Evolutionary conservation across 352 stramenopile genomes (phyloP), one percentile per base, ranked within the genome.

Genomic region (Globisporangium acanthophoron): DNA sequence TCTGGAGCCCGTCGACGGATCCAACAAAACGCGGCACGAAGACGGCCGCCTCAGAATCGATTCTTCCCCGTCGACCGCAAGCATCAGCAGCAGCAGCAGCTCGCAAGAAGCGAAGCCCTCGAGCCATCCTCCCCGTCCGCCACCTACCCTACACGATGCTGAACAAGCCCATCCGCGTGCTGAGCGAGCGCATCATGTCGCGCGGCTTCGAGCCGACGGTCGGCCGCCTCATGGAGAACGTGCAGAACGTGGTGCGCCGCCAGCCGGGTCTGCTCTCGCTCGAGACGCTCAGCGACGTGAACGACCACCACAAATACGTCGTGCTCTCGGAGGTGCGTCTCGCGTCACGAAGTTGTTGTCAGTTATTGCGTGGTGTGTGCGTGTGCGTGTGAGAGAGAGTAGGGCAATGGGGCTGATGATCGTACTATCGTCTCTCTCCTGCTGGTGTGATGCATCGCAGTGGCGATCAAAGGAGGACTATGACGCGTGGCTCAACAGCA

Each of bases 251-350:
- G 31, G 85, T 94, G 67, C 68, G 69, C 33, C 70, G 75, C 50
- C 83, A 92, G 65, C 85, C 85, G 5, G 85, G 85, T 9, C 59
- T 94, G 37, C 63, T 94, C 52, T 92, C 82, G 33, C 61, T 94
- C 31, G 82, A 94, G 67, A 90, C 85, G 51, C 68, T 94, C 62
- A 85, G 77, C 56, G 85, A 94, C 43, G 62, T 88, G 55, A 82
- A 90, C 54, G 78, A 94, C 53, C 85, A 94, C 63, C 85, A 94
- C 69, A 94, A 92, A 71, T 94, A 92, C 58, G 80, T 94, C 29
- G 73, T 94, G 54, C 56, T 94, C 29, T 94, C 85, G 1, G 80
- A 94, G 78, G 84, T 93, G 55, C 51, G 61, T 33, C 7, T 35
- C 16, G 31, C 41, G 1, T 41, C 8, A 9, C 49, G 8, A 6